Percentiles rank a stretch among this genome's conserved stretches.
Evolutionary conservation across 257 asterid genomes (phyloP).

Genomic region (Solanum bulbocastanum): DNA sequence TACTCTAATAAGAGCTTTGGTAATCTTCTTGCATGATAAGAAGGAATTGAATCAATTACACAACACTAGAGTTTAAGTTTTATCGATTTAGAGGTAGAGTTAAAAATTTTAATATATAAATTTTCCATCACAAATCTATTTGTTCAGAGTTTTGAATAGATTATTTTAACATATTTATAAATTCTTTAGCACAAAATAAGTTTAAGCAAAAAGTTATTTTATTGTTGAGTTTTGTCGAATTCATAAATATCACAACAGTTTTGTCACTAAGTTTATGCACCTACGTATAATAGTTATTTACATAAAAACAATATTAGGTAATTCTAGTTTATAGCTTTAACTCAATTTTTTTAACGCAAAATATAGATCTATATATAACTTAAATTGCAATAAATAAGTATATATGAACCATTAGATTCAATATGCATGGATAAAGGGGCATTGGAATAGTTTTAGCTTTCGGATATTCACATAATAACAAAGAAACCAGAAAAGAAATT

Average conservation of each 20-base stretch:
- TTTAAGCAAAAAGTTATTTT: not conserved
- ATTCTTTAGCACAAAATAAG: not conserved
- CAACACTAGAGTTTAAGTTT: no score
- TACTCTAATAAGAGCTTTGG: not conserved
- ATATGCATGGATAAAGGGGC: no score
- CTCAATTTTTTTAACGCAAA: not conserved
- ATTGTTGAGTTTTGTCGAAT: not conserved
- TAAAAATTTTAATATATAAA: not conserved
- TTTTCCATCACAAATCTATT: not conserved
- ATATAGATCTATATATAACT: not conserved
- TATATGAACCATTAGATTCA: not conserved
- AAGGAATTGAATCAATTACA: not conserved
- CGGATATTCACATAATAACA: no score
- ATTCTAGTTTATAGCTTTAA: not conserved
- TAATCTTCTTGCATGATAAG: not conserved
- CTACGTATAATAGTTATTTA: not conserved
- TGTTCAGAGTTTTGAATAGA: not conserved
- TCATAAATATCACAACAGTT: accelerated
- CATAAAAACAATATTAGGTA: not conserved
- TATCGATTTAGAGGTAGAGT: not conserved
- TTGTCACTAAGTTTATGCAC: not conserved
- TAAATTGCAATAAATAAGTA: not conserved
- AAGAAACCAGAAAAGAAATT: no score
- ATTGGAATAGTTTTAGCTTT: no score
- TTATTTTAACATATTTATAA: not conserved